phyloP scores from a whole-genome alignment of 2,329 filamentous ascomycete species.

The Myriosclerotinia curreyana region DNA sequence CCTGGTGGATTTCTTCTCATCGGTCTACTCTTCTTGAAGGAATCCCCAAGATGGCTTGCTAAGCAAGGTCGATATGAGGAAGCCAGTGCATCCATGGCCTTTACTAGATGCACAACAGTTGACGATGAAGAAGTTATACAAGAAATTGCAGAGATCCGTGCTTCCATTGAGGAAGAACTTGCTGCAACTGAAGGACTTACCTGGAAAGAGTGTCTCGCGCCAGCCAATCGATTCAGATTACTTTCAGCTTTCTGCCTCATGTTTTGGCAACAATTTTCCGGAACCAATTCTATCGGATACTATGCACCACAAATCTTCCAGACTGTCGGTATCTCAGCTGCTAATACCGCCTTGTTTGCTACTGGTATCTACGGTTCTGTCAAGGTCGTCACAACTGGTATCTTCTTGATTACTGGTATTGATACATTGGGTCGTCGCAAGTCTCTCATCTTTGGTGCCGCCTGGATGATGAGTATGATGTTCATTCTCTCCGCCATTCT shows the following conservation, averaged over 20 bases:
- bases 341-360: slow-evolving; percentile 60
- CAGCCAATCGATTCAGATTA: slow-evolving; percentile 44
- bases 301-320: slow-evolving; percentile 56
- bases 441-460: slow-evolving; percentile 49
- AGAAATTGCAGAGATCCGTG: slow-evolving; percentile 63
- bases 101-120: slow-evolving; percentile 56
- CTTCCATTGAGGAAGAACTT: slow-evolving; percentile 65
- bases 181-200: slow-evolving; percentile 65
- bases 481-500: slow-evolving; percentile 51
- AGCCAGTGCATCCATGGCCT: slow-evolving; percentile 53
- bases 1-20: slow-evolving; percentile 34
- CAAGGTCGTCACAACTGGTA: slow-evolving; percentile 59
- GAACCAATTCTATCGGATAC: slow-evolving; percentile 32
- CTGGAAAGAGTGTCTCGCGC: slow-evolving; percentile 46
- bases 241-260: slow-evolving; percentile 43
- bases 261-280: slow-evolving; percentile 44
- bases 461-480: slow-evolving; percentile 52
- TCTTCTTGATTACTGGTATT: slow-evolving; percentile 49
- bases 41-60: slow-evolving; percentile 63
- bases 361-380: slow-evolving; percentile 71
- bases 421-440: slow-evolving; percentile 49
- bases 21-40: slow-evolving; percentile 41
- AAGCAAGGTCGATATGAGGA: slow-evolving; percentile 60
- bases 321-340: slow-evolving; percentile 57
- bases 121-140: slow-evolving; percentile 54